phyloP scores from a whole-genome alignment of 148 eudicot species.

The Salicornia ramosissima region DNA sequence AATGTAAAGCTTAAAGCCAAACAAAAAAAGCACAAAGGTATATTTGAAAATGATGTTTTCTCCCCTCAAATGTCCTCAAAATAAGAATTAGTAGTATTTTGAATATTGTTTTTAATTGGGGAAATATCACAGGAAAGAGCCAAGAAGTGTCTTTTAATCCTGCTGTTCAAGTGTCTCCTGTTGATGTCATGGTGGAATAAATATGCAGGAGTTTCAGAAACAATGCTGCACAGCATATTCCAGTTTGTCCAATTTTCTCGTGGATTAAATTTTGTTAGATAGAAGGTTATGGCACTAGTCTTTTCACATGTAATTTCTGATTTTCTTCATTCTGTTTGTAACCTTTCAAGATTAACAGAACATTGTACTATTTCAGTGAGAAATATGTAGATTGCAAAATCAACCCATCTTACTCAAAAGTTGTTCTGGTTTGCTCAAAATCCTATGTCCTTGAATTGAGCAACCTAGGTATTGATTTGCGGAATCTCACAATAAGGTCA shows the following conservation, averaged over 20 bases:
- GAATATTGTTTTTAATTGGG: not conserved
- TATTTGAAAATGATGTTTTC: not conserved
- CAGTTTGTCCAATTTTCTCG: not conserved
- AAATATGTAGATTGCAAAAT: constrained; percentile 10
- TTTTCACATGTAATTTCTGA: constrained; percentile 1
- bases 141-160: constrained; percentile 28
- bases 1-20: constrained; percentile 55
- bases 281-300: constrained; percentile 1
- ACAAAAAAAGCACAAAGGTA: constrained; percentile 52
- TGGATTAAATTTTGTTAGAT: constrained; percentile 16
- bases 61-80: not conserved
- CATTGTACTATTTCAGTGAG: not conserved
- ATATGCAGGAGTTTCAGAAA: not conserved
- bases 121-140: constrained; percentile 38
- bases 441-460: too few species aligned
- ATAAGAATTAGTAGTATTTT: not conserved
- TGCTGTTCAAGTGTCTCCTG: constrained; percentile 22
- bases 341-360: constrained; percentile 11
- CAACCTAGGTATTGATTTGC: too few species aligned
- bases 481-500: too few species aligned
- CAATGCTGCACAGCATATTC: not conserved
- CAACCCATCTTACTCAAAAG: not conserved
- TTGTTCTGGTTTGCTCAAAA: not conserved
- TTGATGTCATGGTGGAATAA: constrained; percentile 54
- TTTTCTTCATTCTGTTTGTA: not conserved